phyloP scores from a whole-genome alignment of 1,284 basidiomycete genomes.

The Ceratobasidium sp. region DNA sequence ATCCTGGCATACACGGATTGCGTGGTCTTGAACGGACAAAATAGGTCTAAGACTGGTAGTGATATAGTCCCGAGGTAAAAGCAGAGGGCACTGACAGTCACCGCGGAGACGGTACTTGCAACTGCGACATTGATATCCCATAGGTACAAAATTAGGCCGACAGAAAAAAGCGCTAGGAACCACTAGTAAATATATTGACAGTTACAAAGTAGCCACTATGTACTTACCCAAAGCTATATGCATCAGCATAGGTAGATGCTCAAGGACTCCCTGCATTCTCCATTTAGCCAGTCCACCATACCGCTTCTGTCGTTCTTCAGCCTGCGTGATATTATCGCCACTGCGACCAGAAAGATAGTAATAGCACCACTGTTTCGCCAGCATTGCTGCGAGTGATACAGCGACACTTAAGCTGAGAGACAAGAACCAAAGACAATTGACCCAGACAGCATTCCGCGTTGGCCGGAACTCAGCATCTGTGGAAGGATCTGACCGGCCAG shows the following conservation, averaged over 20 bases:
- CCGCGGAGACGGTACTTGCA: neutral
- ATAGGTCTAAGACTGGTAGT: neutral
- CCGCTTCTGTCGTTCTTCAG: conserved; percentile 23
- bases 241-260: conserved; percentile 18
- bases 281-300: conserved; percentile 12
- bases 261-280: conserved; percentile 20
- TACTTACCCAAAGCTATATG: conserved; percentile 20
- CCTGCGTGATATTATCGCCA: conserved; percentile 16
- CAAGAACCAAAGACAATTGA: conserved; percentile 30
- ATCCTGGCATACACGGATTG: neutral
- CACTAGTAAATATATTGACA: neutral
- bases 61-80: conserved; percentile 25
- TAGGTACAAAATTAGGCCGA: conserved; percentile 18
- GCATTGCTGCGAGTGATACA: conserved; percentile 22
- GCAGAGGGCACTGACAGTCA: neutral
- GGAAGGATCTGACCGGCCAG: neutral
- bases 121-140: conserved; percentile 31
- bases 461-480: neutral
- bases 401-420: conserved; percentile 21
- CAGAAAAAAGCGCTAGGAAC: conserved; percentile 15
- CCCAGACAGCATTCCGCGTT: conserved; percentile 12
- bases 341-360: conserved; percentile 11
- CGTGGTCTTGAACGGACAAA: conserved; percentile 25
- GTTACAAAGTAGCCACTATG: neutral
- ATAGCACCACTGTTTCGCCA: conserved; percentile 40